These are phyloP conservation scores for Psilocybe subaeruginosa DNA, from an alignment of 768 basidiomycete species.

Conservation along the genomic window DNA sequence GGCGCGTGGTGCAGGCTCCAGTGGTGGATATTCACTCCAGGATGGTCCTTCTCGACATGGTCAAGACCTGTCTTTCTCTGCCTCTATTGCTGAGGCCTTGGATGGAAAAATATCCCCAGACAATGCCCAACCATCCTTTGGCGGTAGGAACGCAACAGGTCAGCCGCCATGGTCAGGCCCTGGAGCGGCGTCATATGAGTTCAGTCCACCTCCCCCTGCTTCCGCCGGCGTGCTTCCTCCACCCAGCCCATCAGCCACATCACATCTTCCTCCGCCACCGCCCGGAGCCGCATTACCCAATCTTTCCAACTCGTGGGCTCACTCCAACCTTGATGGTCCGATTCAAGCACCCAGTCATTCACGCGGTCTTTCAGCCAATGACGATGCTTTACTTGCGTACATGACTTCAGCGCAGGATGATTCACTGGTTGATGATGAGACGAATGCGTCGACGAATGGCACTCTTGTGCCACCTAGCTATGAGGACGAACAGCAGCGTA, in stretches of 20 bases:
- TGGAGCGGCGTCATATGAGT: background rate
- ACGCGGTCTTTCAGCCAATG: slow-evolving; percentile 26
- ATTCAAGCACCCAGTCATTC: slow-evolving; percentile 13
- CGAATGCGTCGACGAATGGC: background rate
- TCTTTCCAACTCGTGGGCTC: slow-evolving; percentile 21
- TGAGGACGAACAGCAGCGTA: slow-evolving; percentile 25
- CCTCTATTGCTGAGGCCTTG: slow-evolving; percentile 38
- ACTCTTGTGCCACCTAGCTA: background rate
- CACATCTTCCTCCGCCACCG: slow-evolving; percentile 16
- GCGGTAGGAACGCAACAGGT: slow-evolving; percentile 3
- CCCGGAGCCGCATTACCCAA: slow-evolving; percentile 25
- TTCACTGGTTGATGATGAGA: slow-evolving; percentile 6
- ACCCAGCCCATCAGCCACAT: background rate
- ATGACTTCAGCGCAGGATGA: slow-evolving; percentile 32
- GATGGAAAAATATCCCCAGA: slow-evolving; percentile 15
- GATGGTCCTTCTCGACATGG: slow-evolving; percentile 32
- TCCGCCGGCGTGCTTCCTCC: background rate
- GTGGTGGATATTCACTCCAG: slow-evolving; percentile 25
- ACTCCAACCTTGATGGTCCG: slow-evolving; percentile 11
- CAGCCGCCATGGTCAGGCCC: background rate
- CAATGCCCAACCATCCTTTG: slow-evolving; percentile 10
- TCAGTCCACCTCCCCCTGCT: background rate
- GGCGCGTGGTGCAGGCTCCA: slow-evolving; percentile 27
- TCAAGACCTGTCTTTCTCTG: slow-evolving; percentile 36
- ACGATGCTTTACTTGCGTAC: slow-evolving; percentile 42